Conservation (phyloP, 768 basidiomycete species). For the Podaxis mareebaensis region DNA sequence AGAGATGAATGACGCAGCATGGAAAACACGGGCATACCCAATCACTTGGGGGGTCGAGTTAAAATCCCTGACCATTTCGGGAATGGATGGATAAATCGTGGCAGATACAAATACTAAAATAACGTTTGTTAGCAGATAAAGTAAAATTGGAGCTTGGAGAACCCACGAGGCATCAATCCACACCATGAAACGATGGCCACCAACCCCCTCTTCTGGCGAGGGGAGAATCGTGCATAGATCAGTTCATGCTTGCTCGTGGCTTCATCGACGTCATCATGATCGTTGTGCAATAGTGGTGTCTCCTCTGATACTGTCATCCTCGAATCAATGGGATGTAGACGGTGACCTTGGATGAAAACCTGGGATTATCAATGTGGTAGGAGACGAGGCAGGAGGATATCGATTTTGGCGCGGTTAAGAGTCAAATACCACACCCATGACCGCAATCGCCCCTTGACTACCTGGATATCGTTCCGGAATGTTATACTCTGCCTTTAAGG, state of each 20-base stretch:
- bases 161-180: constrained; percentile 55
- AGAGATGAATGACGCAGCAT: constrained; percentile 28
- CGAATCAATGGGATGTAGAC: neutral
- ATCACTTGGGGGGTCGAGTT: constrained; percentile 56
- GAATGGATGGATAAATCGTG: constrained; percentile 73
- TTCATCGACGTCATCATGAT: neutral
- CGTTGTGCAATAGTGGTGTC: constrained; percentile 5
- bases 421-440: neutral
- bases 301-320: constrained; percentile 8
- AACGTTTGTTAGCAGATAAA: constrained; percentile 29
- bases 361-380: neutral
- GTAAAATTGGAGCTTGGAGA: constrained; percentile 46
- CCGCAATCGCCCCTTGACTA: neutral
- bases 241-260: constrained; percentile 8
- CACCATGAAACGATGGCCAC: constrained; percentile 50
- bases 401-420: neutral
- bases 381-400: neutral
- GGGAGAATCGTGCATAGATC: constrained; percentile 50
- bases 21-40: constrained; percentile 53
- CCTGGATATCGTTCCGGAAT: neutral
- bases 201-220: constrained; percentile 44
- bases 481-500: neutral
- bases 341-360: neutral
- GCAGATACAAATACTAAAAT: constrained; percentile 64
- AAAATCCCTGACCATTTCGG: constrained; percentile 68